Base-by-base conservation (phyloP, 805 yeast species). In the Yarrowia sp. region DNA sequence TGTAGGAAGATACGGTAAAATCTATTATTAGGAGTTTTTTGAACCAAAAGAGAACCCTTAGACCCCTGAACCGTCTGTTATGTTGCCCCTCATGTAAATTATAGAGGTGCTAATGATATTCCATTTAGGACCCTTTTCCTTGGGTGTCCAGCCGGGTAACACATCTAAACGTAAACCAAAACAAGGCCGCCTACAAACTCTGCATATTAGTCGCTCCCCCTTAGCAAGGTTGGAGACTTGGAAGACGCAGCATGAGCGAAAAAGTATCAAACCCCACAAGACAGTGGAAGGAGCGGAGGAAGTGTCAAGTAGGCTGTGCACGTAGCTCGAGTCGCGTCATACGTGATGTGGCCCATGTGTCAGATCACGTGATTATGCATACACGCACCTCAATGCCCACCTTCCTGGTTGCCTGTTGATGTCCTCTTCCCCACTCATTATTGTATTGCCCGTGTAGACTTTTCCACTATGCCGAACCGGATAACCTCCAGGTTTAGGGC, bases 401-500 rank as follows among this genome's bases (percentile, higher is more conserved):
- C 54, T 24, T n/a, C n/a, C 17, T 9, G 30, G 12, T n/a, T 46
- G 52, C 52, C 28, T 46, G 14, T 28, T 44, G 28, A 49, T 48
- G 54, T 16, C 40, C 16, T n/a, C 6, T 51, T 51, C 58, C 58
- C 58, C 58, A 33, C 58, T 51, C 58, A 30, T 4, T 21, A 2
- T 16, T n/a, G 3, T 32, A 21, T 26, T 49, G 14, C n/a, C n/a
- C n/a, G n/a, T n/a, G n/a, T n/a, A n/a, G 38, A n/a, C 19, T 49
- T 49, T 32, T n/a, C 56, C 40, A 28, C 56, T 49, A 32, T 51
- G 41, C 58, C 58, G 58, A 51, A 33, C 58, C 58, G 58, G 41
- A 51, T 51, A 51, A 51, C 58, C 41, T 51, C 17, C 41, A 51
- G 58, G 58, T 33, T 35, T 51, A 51, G 58, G 58, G 58, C 41